Evolutionary conservation across 2,329 filamentous ascomycete genomes (phyloP).

Genomic region (Aotearoamyces nothofagi): DNA sequence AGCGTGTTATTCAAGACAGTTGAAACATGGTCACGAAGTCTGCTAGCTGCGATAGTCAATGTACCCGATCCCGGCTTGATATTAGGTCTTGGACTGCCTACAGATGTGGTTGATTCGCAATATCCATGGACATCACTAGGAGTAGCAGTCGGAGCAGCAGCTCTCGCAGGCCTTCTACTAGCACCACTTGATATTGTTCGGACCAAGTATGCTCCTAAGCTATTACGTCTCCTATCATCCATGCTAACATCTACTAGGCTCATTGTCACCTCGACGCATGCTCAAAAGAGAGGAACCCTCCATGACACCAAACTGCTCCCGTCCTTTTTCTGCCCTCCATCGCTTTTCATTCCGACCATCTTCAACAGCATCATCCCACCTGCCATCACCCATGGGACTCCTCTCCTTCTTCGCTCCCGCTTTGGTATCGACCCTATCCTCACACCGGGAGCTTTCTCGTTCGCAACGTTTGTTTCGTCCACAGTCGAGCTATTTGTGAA

Average conservation of each 20-base stretch:
- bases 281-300: conserved; percentile 63
- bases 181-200: conserved; percentile 82
- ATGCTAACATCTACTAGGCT: conserved; percentile 35
- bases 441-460: conserved; percentile 67
- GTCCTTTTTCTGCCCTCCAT: conserved; percentile 55
- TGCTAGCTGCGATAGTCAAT: conserved; percentile 82
- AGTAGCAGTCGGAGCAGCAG: conserved; percentile 49
- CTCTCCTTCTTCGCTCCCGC: conserved; percentile 72
- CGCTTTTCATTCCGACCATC: conserved; percentile 68
- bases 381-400: conserved; percentile 66
- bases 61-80: conserved; percentile 70
- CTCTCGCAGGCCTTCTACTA: conserved; percentile 64
- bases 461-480: conserved; percentile 70
- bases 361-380: conserved; percentile 77
- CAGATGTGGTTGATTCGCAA: conserved; percentile 64
- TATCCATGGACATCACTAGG: conserved; percentile 70
- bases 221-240: neutral
- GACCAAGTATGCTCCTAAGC: conserved; percentile 35
- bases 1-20: conserved; percentile 71
- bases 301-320: conserved; percentile 60
- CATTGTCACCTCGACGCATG: conserved; percentile 68
- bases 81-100: conserved; percentile 15
- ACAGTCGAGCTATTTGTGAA: conserved; percentile 71
- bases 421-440: conserved; percentile 70
- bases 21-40: conserved; percentile 82